phyloP scores from a whole-genome alignment of 352 stramenopile species.

The Phytopythium cucurbitacearum region DNA sequence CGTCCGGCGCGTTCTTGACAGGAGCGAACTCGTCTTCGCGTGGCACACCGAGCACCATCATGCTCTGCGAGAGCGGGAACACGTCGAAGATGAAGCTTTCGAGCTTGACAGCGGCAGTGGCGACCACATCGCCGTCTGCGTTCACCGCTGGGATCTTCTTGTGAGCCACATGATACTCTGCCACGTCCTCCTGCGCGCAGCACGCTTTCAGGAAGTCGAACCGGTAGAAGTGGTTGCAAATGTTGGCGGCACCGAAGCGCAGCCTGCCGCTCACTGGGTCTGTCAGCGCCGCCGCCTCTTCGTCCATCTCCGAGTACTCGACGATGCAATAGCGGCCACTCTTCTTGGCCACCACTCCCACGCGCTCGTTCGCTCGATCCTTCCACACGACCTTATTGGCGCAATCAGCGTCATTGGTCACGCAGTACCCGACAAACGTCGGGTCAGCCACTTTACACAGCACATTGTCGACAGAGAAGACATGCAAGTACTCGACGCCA shows the following conservation, averaged over 20 bases:
- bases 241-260: constrained; percentile 95
- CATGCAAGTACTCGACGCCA: constrained; percentile 94
- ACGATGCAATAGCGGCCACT: constrained; percentile 90
- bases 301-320: constrained; percentile 97
- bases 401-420: constrained; percentile 90
- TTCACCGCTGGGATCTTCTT: constrained; percentile 97
- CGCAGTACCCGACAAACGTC: constrained; percentile 95
- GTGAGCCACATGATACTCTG: constrained; percentile 95
- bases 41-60: constrained; percentile 92
- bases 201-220: constrained; percentile 84
- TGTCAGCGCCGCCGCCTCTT: constrained; percentile 51
- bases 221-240: constrained; percentile 98
- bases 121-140: constrained; percentile 76
- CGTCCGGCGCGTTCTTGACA: constrained; percentile 89
- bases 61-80: constrained; percentile 92
- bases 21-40: constrained; percentile 92
- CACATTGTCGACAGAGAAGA: constrained; percentile 98
- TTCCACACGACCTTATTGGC: constrained; percentile 98
- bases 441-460: constrained; percentile 96
- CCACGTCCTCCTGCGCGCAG: constrained; percentile 86
- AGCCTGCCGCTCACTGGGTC: constrained; percentile 76
- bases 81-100: constrained; percentile 99
- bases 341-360: constrained; percentile 85
- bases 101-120: constrained; percentile 96
- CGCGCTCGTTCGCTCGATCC: constrained; percentile 88